A percentile compares a stretch with the other conserved stretches of the same genome.
Evolutionary conservation across 1,284 basidiomycete genomes (phyloP).

Genomic region (Anthracocystis panici-leucophaei): DNA sequence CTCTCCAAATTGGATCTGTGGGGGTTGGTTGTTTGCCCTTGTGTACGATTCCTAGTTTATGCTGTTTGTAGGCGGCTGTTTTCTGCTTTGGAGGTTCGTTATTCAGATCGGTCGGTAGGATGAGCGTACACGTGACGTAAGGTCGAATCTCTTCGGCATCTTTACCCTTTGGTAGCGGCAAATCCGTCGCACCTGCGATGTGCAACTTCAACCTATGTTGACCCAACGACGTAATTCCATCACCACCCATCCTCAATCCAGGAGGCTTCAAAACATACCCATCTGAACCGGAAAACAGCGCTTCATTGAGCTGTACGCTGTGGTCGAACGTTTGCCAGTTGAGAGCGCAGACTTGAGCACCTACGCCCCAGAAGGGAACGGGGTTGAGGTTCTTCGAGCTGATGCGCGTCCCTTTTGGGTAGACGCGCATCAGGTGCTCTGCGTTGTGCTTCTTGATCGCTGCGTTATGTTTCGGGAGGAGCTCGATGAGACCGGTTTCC

Average conservation of each 20-base stretch:
- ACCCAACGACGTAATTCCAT: conserved; percentile 51
- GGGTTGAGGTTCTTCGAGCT: conserved; percentile 58
- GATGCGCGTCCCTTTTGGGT: conserved; percentile 76
- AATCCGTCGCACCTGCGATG: conserved; percentile 59
- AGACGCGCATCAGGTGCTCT: conserved; percentile 74
- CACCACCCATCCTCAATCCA: conserved; percentile 54
- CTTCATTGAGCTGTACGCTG: conserved; percentile 74
- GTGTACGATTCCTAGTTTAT: conserved; percentile 54
- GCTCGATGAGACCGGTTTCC: conserved; percentile 72
- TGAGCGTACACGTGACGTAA: conserved; percentile 62
- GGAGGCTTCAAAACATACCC: conserved; percentile 76
- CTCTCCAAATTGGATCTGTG: conserved; percentile 58
- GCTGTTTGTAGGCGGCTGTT: conserved; percentile 56
- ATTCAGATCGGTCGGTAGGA: conserved; percentile 41
- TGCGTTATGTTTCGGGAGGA: conserved; percentile 70
- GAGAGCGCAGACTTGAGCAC: conserved; percentile 76
- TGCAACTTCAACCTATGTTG: conserved; percentile 44
- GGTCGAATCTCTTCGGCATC: conserved; percentile 58
- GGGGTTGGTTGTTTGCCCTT: conserved; percentile 53
- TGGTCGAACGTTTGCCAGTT: conserved; percentile 75
- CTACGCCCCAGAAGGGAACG: conserved; percentile 73
- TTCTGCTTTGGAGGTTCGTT: conserved; percentile 55
- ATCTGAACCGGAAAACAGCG: conserved; percentile 75
- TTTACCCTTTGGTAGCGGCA: conserved; percentile 51
- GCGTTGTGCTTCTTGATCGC: conserved; percentile 70